Evolutionary conservation across 306 rosid genomes (phyloP).

Genomic region (Quercus dentata): DNA sequence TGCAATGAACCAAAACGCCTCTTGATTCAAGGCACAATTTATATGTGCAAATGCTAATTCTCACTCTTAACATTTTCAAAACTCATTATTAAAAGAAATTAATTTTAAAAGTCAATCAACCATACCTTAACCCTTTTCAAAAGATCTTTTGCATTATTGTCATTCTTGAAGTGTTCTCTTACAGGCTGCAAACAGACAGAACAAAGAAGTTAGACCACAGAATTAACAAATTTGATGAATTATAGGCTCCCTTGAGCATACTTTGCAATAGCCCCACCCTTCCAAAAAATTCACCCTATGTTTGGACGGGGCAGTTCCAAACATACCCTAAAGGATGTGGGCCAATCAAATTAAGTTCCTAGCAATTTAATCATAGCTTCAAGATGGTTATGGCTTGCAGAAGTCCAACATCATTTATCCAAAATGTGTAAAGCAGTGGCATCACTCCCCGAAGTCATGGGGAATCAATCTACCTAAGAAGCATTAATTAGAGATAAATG

Average conservation of each 20-base stretch:
- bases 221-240: neutral
- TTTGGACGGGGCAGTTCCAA: neutral
- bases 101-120: neutral
- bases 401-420: neutral
- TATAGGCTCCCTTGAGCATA: neutral
- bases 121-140: slow-evolving; percentile 72
- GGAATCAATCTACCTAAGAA: neutral
- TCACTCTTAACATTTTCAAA: neutral
- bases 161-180: slow-evolving; percentile 65
- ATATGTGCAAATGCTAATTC: neutral
- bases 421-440: neutral
- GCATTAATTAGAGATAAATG: slow-evolving; percentile 3
- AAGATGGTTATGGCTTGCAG: neutral
- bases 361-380: neutral
- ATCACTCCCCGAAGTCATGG: neutral
- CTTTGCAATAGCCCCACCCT: neutral
- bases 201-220: slow-evolving; percentile 8
- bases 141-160: slow-evolving; percentile 64
- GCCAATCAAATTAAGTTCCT: neutral
- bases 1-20: neutral
- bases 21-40: neutral
- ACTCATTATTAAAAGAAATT: neutral
- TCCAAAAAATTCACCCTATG: too few species aligned
- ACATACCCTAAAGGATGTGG: neutral
- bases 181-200: slow-evolving; percentile 59